Percentiles rank a stretch among this genome's conserved stretches.
phyloP scores from a whole-genome alignment of 805 yeast species.

The Pichia kluyveri region DNA sequence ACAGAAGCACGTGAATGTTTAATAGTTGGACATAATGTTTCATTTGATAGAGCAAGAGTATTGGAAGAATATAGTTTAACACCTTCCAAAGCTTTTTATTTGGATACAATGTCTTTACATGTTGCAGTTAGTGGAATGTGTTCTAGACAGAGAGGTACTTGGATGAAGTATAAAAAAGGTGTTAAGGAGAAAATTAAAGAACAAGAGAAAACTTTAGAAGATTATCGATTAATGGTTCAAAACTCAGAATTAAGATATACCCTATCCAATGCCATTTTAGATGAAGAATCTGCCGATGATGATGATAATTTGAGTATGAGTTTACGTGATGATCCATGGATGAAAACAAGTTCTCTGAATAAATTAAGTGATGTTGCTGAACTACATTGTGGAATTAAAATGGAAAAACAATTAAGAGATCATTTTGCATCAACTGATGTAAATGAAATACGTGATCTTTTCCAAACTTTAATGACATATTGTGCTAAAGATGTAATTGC shows the following conservation, averaged over 20 bases:
- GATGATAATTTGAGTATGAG: constrained; percentile 9
- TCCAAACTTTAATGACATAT: constrained; percentile 58
- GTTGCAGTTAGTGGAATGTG: constrained; percentile 88
- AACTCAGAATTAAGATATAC: constrained; percentile 21
- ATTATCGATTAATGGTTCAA: constrained; percentile 14
- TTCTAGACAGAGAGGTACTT: constrained; percentile 77
- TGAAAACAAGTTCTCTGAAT: constrained; percentile 64
- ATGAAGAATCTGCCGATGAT: constrained; percentile 23
- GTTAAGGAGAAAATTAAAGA: constrained; percentile 13
- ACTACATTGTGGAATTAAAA: constrained; percentile 59
- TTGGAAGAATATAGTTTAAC: constrained; percentile 69
- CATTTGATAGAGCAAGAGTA: constrained; percentile 84
- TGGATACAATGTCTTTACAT: constrained; percentile 92
- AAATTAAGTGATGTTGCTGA: constrained; percentile 72
- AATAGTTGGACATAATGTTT: constrained; percentile 83
- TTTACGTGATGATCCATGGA: constrained; percentile 75
- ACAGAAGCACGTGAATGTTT: constrained; percentile 36
- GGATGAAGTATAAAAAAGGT: constrained; percentile 52
- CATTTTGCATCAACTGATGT: constrained; percentile 49
- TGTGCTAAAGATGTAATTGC: constrained; percentile 80
- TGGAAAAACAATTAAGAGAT: constrained; percentile 65
- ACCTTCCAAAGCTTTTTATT: constrained; percentile 61
- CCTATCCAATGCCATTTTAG: constrained; percentile 22
- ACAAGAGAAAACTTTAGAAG: constrained; percentile 13
- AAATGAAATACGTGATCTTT: constrained; percentile 42